Percentiles rank a stretch among this genome's conserved stretches.
phyloP scores from a whole-genome alignment of 371 early-diverging fungal species.

The Entomophthora muscae region DNA sequence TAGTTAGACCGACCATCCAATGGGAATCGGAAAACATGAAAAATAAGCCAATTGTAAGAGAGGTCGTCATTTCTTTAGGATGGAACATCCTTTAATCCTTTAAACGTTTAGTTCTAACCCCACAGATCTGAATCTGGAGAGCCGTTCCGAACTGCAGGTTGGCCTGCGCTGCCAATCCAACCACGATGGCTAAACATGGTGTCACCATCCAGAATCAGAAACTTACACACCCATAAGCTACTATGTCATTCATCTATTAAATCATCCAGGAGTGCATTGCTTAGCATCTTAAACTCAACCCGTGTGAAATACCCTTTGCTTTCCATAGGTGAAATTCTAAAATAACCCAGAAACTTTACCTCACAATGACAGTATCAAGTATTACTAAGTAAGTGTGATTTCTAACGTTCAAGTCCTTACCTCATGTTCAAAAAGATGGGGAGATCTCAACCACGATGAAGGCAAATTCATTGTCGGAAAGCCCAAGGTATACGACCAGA shows the following conservation, averaged over 20 bases:
- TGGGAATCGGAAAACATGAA: too few species aligned
- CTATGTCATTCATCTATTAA: background rate
- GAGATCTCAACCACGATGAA: background rate
- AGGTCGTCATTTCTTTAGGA: too few species aligned
- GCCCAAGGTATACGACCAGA: slow-evolving; percentile 29
- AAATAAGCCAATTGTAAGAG: too few species aligned
- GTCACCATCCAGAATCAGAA: background rate
- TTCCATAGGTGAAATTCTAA: background rate
- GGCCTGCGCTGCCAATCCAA: too few species aligned
- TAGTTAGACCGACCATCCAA: too few species aligned
- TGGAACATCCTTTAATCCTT: too few species aligned
- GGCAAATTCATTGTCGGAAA: slow-evolving; percentile 4
- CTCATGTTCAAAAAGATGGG: background rate
- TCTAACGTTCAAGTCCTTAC: background rate
- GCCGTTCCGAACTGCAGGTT: too few species aligned
- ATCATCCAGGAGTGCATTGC: background rate
- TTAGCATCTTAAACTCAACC: background rate
- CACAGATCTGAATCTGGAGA: too few species aligned
- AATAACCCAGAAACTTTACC: background rate
- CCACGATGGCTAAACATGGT: background rate
- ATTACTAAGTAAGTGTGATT: background rate
- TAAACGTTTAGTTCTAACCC: too few species aligned
- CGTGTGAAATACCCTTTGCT: background rate
- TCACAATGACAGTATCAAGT: background rate
- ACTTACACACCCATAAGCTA: background rate